A percentile compares a stretch with the other conserved stretches of the same genome.
phyloP scores from a whole-genome alignment of 495 filamentous ascomycete species.

The Tuber melanosporum region DNA sequence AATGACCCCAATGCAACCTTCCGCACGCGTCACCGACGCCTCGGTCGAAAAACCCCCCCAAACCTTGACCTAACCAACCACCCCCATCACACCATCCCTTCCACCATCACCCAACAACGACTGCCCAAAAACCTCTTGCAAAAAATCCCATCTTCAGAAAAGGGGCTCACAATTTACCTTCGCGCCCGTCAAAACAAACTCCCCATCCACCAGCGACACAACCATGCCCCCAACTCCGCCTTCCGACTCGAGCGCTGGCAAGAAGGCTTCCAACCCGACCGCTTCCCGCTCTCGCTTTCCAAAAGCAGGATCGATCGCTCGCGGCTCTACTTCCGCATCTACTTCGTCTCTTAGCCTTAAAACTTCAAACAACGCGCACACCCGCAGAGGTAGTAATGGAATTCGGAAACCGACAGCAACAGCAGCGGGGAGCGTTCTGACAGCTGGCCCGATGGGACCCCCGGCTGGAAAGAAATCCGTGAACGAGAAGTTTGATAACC shows the following conservation, averaged over 20 bases:
- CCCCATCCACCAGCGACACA: neutral
- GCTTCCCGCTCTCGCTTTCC: neutral
- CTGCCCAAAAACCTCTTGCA: neutral
- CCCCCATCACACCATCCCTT: neutral
- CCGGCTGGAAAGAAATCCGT: conserved; percentile 4
- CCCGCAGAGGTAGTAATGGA: neutral
- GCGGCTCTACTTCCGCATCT: neutral
- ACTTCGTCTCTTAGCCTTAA: neutral
- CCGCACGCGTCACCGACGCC: neutral
- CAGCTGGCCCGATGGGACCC: conserved; percentile 12
- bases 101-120: neutral
- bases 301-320: neutral
- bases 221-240: neutral
- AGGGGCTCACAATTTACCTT: neutral
- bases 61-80: neutral
- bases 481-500: conserved; percentile 29
- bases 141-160: neutral
- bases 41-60: neutral
- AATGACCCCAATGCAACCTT: neutral
- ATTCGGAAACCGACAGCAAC: neutral
- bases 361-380: neutral
- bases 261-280: neutral
- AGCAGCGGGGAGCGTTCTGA: neutral
- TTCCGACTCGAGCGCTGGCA: neutral
- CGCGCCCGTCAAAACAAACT: neutral